Conservation (phyloP, 495 filamentous ascomycete species). For the Penicillium salamii region DNA sequence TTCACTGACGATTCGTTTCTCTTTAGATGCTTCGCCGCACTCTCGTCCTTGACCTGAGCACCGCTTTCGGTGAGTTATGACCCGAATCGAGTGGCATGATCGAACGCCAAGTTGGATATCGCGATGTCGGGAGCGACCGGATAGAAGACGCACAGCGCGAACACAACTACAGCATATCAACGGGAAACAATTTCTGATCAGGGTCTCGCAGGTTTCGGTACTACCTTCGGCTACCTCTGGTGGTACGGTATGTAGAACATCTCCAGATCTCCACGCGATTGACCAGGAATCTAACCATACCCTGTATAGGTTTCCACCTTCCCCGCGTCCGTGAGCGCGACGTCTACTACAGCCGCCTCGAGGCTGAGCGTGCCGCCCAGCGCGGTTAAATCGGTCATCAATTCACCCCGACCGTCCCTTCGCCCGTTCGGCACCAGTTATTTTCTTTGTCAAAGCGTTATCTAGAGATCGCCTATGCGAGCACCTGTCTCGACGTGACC, state of each 20-base stretch:
- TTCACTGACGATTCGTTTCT: conserved; percentile 4
- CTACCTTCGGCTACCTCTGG: conserved; percentile 69
- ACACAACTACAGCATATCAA: not conserved
- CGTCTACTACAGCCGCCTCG: conserved; percentile 70
- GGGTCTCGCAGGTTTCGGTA: conserved; percentile 56
- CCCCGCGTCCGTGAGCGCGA: conserved; percentile 74
- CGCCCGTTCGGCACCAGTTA: conserved; percentile 22
- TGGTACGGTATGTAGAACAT: conserved; percentile 70
- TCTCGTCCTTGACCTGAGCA: conserved; percentile 75
- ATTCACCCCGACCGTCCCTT: conserved; percentile 11
- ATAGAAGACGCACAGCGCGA: not conserved
- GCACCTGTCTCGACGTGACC: not conserved
- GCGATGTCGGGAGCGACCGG: not conserved
- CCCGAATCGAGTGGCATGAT: conserved; percentile 21
- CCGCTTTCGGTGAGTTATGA: conserved; percentile 63
- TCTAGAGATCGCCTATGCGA: conserved; percentile 6
- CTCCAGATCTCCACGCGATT: not conserved
- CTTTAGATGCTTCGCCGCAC: conserved; percentile 67
- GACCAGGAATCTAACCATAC: not conserved
- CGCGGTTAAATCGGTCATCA: conserved; percentile 30
- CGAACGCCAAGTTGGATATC: conserved; percentile 7
- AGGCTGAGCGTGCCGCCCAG: conserved; percentile 59
- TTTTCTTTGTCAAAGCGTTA: conserved; percentile 18
- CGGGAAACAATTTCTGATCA: conserved; percentile 6
- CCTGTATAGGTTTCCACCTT: conserved; percentile 66